phyloP scores from a whole-genome alignment of 108 stramenopile genomes.

The Skeletonema tropicum region DNA sequence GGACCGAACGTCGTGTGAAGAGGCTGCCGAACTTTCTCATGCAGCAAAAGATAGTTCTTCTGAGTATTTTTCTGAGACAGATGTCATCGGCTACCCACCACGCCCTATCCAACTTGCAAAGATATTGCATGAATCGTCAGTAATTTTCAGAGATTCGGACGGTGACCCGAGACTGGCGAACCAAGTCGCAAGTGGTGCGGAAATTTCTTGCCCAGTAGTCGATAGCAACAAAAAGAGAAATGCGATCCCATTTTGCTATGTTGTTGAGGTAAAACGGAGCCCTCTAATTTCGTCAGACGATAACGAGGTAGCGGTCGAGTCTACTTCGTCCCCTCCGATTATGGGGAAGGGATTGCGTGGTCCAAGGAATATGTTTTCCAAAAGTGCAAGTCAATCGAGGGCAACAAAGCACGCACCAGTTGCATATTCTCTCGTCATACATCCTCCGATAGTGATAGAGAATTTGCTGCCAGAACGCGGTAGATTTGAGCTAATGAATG shows the following conservation, averaged over 20 bases:
- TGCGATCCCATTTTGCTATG: constrained; percentile 75
- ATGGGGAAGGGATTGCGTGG: constrained; percentile 18
- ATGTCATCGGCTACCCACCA: constrained; percentile 60
- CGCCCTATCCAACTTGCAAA: constrained; percentile 80
- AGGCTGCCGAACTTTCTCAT: constrained; percentile 12
- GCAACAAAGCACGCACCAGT: constrained; percentile 70
- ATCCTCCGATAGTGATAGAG: constrained; percentile 93
- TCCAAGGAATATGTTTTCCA: constrained; percentile 25
- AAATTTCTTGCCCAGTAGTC: constrained; percentile 77
- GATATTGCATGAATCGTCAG: constrained; percentile 79
- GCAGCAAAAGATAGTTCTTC: constrained; percentile 17
- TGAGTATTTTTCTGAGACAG: constrained; percentile 24
- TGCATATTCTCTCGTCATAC: constrained; percentile 83
- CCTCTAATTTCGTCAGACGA: constrained; percentile 53
- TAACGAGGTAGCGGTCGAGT: background rate
- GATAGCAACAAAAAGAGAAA: constrained; percentile 39
- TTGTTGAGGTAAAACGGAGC: constrained; percentile 86
- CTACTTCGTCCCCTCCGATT: constrained; percentile 21
- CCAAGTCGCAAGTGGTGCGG: constrained; percentile 67
- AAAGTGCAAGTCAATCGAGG: constrained; percentile 6
- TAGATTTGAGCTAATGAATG: constrained; percentile 91
- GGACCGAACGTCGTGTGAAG: constrained; percentile 25
- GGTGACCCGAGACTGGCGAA: constrained; percentile 58
- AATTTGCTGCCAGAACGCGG: constrained; percentile 91
- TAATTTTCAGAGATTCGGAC: constrained; percentile 55